Conservation (phyloP, 2,329 filamentous ascomycete genomes). For the Sarocladium oryzae region DNA sequence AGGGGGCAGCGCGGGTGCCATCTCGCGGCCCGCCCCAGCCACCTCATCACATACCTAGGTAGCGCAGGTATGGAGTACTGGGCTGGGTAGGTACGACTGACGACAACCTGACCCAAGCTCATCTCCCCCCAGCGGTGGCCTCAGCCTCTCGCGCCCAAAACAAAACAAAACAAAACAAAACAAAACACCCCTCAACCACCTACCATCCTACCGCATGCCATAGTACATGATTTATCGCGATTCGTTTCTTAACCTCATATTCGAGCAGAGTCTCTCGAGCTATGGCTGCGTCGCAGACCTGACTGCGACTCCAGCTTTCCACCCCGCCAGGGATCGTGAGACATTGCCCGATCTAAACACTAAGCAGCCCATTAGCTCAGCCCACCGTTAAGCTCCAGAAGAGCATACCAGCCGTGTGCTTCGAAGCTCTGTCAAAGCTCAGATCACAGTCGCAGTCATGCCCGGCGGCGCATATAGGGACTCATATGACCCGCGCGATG, state of each 20-base stretch:
- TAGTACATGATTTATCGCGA: not conserved
- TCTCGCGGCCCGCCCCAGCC: constrained; percentile 6
- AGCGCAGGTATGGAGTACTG: no score
- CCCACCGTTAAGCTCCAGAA: not conserved
- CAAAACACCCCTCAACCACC: not conserved
- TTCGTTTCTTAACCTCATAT: no score
- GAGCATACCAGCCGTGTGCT: not conserved
- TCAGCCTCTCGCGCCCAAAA: not conserved
- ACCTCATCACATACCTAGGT: not conserved
- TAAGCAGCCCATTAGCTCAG: not conserved
- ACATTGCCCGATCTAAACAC: constrained; percentile 6
- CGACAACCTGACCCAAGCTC: no score
- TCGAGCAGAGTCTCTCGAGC: not conserved
- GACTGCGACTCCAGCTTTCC: not conserved
- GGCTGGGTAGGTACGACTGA: no score
- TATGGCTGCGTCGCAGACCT: not conserved
- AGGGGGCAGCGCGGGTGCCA: constrained; percentile 6
- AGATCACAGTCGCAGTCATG: not conserved
- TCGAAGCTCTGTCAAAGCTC: not conserved
- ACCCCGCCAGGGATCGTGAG: not conserved
- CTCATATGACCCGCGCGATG: constrained; percentile 1
- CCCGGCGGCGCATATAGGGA: constrained; percentile 2
- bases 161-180: not conserved
- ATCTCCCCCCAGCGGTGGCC: no score
- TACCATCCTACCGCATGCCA: no score